phyloP scores from a whole-genome alignment of 2,329 filamentous ascomycete species.

The Paecilomyces sp. region DNA sequence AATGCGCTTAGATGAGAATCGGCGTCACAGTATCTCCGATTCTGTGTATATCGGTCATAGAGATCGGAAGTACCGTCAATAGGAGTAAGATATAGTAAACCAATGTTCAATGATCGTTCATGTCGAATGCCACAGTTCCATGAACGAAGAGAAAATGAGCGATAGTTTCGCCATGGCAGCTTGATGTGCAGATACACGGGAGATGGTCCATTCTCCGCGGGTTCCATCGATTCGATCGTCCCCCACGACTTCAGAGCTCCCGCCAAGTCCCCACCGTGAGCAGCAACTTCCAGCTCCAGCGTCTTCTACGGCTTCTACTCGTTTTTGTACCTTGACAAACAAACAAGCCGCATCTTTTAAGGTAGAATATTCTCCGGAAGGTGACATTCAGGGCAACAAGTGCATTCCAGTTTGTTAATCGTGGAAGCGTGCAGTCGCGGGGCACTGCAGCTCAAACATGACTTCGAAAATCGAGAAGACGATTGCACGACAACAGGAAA shows the following conservation, averaged over 20 bases:
- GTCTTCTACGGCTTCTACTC: neutral
- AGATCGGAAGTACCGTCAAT: neutral
- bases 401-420: neutral
- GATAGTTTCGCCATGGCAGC: neutral
- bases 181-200: neutral
- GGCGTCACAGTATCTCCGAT: neutral
- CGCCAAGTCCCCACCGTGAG: neutral
- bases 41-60: neutral
- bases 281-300: neutral
- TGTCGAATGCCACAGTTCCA: neutral
- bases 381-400: neutral
- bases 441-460: constrained; percentile 18
- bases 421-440: neutral
- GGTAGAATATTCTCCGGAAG: neutral
- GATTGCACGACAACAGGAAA: constrained; percentile 69
- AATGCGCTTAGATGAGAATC: neutral
- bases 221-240: neutral
- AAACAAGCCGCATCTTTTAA: neutral
- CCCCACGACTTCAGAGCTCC: neutral
- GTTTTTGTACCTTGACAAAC: neutral
- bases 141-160: neutral
- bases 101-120: neutral
- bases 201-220: neutral
- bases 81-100: neutral
- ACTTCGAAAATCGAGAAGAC: constrained; percentile 58